Evolutionary conservation across 495 filamentous ascomycete species (phyloP).

Genomic region (Alectoria sarmentosa): DNA sequence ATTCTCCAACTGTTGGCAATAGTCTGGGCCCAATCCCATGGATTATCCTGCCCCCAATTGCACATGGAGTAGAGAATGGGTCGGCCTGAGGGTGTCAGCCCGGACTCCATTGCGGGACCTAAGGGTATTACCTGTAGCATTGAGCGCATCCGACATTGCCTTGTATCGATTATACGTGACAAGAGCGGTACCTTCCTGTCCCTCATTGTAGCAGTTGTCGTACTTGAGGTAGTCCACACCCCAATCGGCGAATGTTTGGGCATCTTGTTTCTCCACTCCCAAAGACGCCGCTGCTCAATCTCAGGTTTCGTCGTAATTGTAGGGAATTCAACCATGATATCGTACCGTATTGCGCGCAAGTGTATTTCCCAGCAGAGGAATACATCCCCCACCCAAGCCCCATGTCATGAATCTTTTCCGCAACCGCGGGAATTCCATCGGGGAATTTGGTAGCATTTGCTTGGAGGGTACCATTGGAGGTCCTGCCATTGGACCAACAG

Average conservation of each 20-base stretch:
- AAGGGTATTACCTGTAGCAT: conserved; percentile 32
- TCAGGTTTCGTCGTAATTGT: neutral
- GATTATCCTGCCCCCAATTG: conserved; percentile 40
- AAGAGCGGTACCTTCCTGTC: conserved; percentile 41
- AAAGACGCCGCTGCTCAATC: conserved; percentile 39
- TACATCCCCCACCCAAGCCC: conserved; percentile 47
- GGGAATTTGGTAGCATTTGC: conserved; percentile 40
- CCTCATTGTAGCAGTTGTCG: conserved; percentile 61
- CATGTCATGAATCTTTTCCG: conserved; percentile 37
- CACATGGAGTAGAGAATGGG: conserved; percentile 52
- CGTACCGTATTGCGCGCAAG: conserved; percentile 37
- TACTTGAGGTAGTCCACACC: conserved; percentile 60
- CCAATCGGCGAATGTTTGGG: conserved; percentile 54
- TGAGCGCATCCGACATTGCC: conserved; percentile 55
- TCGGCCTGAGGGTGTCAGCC: conserved; percentile 46
- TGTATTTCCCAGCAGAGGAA: conserved; percentile 41
- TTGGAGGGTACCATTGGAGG: conserved; percentile 34
- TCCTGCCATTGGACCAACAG: conserved; percentile 44
- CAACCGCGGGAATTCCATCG: conserved; percentile 38
- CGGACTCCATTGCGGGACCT: conserved; percentile 44
- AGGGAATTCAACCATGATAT: neutral
- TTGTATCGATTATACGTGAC: conserved; percentile 47
- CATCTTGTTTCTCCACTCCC: conserved; percentile 56
- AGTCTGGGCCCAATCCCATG: conserved; percentile 50
- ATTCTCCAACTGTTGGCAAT: conserved; percentile 54